phyloP scores from a whole-genome alignment of 108 stramenopile genomes.

The Cylindrotheca closterium region DNA sequence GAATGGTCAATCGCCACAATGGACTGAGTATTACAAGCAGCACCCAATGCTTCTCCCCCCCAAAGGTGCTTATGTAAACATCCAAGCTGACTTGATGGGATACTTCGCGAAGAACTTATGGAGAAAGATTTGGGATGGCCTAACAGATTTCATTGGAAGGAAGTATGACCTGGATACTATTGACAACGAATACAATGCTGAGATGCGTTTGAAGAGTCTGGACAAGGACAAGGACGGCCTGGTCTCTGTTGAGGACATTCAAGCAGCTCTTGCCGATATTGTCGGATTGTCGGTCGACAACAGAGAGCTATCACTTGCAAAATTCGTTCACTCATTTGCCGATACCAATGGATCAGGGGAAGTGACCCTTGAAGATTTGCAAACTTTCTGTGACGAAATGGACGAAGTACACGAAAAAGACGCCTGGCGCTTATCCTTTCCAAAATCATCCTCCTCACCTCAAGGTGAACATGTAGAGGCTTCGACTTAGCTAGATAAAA shows the following conservation, averaged over 20 bases:
- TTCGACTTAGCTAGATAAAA: no score
- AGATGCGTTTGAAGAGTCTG: slow-evolving; percentile 29
- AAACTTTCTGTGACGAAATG: slow-evolving; percentile 39
- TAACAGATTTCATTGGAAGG: slow-evolving; percentile 11
- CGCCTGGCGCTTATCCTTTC: neutral
- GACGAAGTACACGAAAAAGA: slow-evolving; percentile 16
- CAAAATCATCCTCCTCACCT: no score
- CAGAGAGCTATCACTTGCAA: slow-evolving; percentile 31
- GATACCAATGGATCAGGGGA: slow-evolving; percentile 36
- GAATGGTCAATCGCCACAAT: slow-evolving; percentile 46
- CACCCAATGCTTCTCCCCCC: slow-evolving; percentile 39
- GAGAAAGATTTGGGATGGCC: slow-evolving; percentile 38
- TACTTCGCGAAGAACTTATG: slow-evolving; percentile 53
- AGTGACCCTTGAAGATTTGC: slow-evolving; percentile 39
- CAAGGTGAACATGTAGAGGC: no score
- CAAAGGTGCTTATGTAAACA: slow-evolving; percentile 51
- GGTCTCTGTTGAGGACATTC: slow-evolving; percentile 42
- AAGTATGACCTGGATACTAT: slow-evolving; percentile 18
- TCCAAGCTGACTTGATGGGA: slow-evolving; percentile 49
- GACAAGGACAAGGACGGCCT: slow-evolving; percentile 34
- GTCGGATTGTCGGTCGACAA: slow-evolving; percentile 40
- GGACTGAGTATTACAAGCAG: slow-evolving; percentile 43
- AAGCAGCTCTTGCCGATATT: slow-evolving; percentile 37
- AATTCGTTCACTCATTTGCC: slow-evolving; percentile 45
- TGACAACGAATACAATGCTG: slow-evolving; percentile 25